phyloP scores from a whole-genome alignment of 2,329 filamentous ascomycete genomes.

The Knoxdaviesia capensis region DNA sequence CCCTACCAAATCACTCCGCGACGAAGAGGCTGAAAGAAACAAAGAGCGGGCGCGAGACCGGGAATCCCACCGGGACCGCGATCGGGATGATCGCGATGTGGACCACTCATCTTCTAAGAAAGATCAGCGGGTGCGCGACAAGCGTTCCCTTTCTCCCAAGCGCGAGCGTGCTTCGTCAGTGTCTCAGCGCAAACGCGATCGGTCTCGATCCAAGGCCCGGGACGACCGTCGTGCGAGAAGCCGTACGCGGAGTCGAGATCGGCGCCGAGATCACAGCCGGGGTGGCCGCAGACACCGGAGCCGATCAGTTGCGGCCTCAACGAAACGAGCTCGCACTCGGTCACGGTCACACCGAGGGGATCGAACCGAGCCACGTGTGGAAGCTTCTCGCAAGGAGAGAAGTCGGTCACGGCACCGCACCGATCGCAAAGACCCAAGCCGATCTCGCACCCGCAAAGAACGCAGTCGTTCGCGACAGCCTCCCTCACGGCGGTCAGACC shows the following conservation, averaged over 20 bases:
- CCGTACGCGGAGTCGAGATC: conserved; percentile 8
- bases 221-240: conserved; percentile 12
- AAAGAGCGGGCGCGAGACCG: no score
- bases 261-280: conserved; percentile 13
- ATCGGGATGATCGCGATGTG: no score
- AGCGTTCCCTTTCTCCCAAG: no score
- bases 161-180: no score
- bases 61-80: no score
- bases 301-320: no score
- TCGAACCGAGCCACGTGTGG: background rate
- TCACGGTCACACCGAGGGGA: background rate
- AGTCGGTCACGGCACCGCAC: conserved; percentile 12
- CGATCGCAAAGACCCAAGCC: conserved; percentile 15
- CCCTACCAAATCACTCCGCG: no score
- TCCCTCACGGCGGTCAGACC: conserved; percentile 7
- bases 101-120: no score
- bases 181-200: no score
- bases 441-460: conserved; percentile 13
- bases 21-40: no score
- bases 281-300: conserved; percentile 14
- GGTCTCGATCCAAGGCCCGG: no score
- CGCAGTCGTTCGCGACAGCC: conserved; percentile 9
- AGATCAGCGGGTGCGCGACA: no score
- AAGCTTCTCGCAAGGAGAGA: conserved; percentile 8
- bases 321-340: background rate